These are phyloP conservation scores for Drosera capensis DNA, from an alignment of 148 eudicot genomes.

Conservation along the genomic window DNA sequence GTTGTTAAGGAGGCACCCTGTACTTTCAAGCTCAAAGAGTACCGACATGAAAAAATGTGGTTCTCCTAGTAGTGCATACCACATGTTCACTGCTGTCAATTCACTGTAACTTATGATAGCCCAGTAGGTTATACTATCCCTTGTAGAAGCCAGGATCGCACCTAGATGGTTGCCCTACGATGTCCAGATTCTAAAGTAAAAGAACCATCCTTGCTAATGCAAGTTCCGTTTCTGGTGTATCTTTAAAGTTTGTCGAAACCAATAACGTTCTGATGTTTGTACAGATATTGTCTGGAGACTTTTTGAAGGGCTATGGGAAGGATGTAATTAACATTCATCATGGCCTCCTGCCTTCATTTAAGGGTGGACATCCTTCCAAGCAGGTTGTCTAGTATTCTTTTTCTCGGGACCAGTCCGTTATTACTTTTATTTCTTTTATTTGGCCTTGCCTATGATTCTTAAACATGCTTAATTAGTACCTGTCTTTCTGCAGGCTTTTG, in stretches of 20 bases:
- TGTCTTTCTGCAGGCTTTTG: conserved; percentile 47
- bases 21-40: no score
- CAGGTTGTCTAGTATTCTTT: conserved; percentile 30
- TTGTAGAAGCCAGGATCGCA: no score
- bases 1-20: no score
- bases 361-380: conserved; percentile 79
- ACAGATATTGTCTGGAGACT: conserved; percentile 65
- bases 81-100: no score
- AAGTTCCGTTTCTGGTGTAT: no score
- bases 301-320: conserved; percentile 54
- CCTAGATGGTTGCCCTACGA: no score
- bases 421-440: background rate
- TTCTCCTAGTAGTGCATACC: no score
- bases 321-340: conserved; percentile 93
- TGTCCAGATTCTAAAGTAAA: no score
- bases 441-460: background rate
- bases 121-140: no score
- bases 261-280: conserved; percentile 2
- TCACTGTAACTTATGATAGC: no score
- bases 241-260: background rate
- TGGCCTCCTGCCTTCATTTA: conserved; percentile 91
- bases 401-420: background rate
- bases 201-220: background rate
- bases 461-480: background rate
- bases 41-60: no score